Base-by-base conservation (phyloP, 805 yeast genomes). In the Metschnikowia bowlesiae region DNA sequence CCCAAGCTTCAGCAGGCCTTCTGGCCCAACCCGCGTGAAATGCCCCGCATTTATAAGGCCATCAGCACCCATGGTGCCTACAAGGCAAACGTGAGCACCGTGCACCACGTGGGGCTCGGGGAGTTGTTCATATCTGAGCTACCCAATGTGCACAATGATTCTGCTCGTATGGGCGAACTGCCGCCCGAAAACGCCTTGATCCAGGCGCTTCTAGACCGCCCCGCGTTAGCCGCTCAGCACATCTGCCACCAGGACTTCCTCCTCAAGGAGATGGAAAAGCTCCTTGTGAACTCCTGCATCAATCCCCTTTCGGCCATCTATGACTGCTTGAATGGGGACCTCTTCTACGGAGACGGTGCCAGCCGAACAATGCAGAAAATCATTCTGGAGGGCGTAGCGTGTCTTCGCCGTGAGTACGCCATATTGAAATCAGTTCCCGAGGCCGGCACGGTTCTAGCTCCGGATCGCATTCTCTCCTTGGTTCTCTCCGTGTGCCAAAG, bases 61-160 rank as follows among this genome's bases (percentile, higher is more conserved):
- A 83, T 91, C 26, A 85, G 86, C 40, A 80, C 87, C 3, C 97
- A 92, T 65, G 98, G 97, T 10, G 88, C 85, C 0, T 85, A 78
- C 66, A 80, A 81, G 56, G 53, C 67, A 6, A 50, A 61, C 0
- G 65, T 68, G 1, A 60, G 53, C 31, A 56, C 57, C 4, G 62
- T 70, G 11, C 68, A 69, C 39, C 95, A 86, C 67, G 91, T 87
- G n/a, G 95, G 94, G 0, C 62, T 65, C 34, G 96, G 92, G 0
- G 76, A 76, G 39, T 65, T 90, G 49, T 74, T 78, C 53, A 62
- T 89, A 29, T 79, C 91, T 1, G 69, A 71, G 48, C 61, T 84
- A 6, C 89, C 90, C 26, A 14, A 29, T 22, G 39, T 31, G n/a
- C 37, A 35, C 26, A 18, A n/a, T n/a, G 31, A 35, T 7, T 4